These are phyloP conservation scores for Nakazawaea sp. DNA, from an alignment of 805 yeast genomes.

Conservation along the genomic window DNA sequence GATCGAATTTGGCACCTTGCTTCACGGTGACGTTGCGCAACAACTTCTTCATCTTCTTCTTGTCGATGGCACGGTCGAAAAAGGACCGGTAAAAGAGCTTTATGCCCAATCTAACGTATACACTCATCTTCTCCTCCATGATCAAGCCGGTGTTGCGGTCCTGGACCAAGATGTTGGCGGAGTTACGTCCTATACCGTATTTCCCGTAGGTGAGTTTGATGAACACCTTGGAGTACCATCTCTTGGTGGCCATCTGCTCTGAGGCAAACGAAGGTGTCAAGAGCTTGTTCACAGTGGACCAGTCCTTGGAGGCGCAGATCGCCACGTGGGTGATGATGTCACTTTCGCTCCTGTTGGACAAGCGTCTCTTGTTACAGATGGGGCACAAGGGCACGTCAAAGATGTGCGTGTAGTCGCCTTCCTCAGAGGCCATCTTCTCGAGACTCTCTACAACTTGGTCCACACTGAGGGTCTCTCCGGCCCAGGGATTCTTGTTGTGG, in stretches of 20 bases:
- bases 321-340: slow-evolving; percentile 86
- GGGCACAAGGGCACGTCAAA: slow-evolving; percentile 47
- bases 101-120: slow-evolving; percentile 83
- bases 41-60: slow-evolving; percentile 51
- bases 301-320: slow-evolving; percentile 72
- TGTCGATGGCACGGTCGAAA: slow-evolving; percentile 46
- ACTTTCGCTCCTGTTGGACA: slow-evolving; percentile 43
- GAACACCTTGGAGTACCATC: slow-evolving; percentile 82
- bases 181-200: slow-evolving; percentile 77
- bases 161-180: slow-evolving; percentile 92
- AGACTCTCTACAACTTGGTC: slow-evolving; percentile 40
- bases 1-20: slow-evolving; percentile 83
- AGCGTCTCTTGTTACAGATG: slow-evolving; percentile 58
- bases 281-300: slow-evolving; percentile 61
- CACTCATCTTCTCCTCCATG: slow-evolving; percentile 89
- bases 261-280: slow-evolving; percentile 69
- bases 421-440: slow-evolving; percentile 22
- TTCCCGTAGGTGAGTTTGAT: slow-evolving; percentile 86
- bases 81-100: slow-evolving; percentile 75
- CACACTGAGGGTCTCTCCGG: slow-evolving; percentile 40
- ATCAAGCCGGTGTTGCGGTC: slow-evolving; percentile 85
- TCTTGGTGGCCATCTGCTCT: slow-evolving; percentile 71
- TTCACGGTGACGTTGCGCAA: slow-evolving; percentile 62
- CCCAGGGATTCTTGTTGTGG: slow-evolving; percentile 40
- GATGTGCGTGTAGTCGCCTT: slow-evolving; percentile 1